Evolutionary conservation across 1,139 yeast genomes (phyloP).

Genomic region (Diutina sp.): DNA sequence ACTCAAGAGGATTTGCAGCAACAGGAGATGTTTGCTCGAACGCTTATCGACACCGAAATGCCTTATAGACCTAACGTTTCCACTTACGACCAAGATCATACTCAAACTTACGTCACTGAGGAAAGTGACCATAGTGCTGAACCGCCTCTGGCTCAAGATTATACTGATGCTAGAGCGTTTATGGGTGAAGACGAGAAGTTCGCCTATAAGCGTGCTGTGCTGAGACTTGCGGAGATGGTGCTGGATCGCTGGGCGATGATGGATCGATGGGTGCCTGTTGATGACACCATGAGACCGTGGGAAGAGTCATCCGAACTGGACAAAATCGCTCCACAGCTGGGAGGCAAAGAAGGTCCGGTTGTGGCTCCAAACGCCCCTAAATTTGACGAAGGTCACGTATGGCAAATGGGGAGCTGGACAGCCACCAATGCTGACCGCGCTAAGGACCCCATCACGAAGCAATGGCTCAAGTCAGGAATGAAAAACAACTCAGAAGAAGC

Average conservation of each 20-base stretch:
- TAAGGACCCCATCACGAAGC: not conserved
- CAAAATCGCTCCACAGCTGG: not conserved
- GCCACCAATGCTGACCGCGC: not conserved
- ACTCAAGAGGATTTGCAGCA: constrained; percentile 37
- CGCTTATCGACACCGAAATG: constrained; percentile 42
- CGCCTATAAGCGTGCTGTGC: constrained; percentile 62
- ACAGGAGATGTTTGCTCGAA: constrained; percentile 58
- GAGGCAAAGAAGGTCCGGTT: not conserved
- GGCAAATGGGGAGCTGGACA: constrained; percentile 1
- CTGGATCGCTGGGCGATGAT: not conserved
- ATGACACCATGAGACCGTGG: constrained; percentile 48
- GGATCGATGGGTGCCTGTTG: constrained; percentile 52
- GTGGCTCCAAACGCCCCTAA: not conserved
- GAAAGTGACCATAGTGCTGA: not conserved
- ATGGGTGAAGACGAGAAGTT: constrained; percentile 73
- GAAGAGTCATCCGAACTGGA: constrained; percentile 15
- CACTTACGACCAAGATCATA: constrained; percentile 36
- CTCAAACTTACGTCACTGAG: constrained; percentile 15
- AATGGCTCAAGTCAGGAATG: not conserved
- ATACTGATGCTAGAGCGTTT: constrained; percentile 40
- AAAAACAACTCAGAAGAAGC: not conserved
- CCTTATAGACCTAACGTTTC: constrained; percentile 65
- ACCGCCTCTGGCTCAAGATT: constrained; percentile 14
- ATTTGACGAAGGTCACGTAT: not conserved
- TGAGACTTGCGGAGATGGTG: constrained; percentile 58